Evolutionary conservation across 306 rosid genomes (phyloP).

Genomic region (Dalbergia cochinchinensis): DNA sequence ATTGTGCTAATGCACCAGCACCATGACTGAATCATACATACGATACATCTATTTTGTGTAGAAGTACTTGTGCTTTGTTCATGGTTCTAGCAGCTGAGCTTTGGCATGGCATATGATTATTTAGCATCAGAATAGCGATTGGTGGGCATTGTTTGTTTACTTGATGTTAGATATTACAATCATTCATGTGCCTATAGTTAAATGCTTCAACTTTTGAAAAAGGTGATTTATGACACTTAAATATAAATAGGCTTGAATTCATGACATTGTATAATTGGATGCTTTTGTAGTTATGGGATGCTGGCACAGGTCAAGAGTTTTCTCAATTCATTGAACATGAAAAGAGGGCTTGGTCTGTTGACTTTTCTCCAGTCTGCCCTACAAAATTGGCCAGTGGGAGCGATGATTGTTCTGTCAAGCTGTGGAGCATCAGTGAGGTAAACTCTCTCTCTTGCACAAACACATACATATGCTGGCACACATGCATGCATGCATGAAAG

Average conservation of each 20-base stretch:
- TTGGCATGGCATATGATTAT: conserved; percentile 17
- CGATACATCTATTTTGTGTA: neutral
- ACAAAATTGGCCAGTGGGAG: conserved; percentile 95
- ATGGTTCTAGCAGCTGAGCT: conserved; percentile 16
- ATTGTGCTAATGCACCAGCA: conserved; percentile 21
- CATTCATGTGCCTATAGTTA: no score
- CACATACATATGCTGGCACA: neutral
- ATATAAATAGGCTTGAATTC: conserved; percentile 23
- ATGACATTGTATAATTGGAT: conserved; percentile 44
- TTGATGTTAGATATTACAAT: no score
- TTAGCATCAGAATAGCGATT: conserved; percentile 28
- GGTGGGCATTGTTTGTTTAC: conserved; percentile 34
- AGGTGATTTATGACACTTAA: neutral
- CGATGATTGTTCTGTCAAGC: conserved; percentile 87
- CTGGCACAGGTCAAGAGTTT: conserved; percentile 82
- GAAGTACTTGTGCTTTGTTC: conserved; percentile 10
- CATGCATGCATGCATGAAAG: neutral
- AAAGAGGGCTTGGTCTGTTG: conserved; percentile 96
- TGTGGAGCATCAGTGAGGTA: conserved; percentile 95
- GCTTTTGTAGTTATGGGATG: conserved; percentile 92
- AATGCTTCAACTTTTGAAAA: no score
- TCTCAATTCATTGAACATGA: conserved; percentile 77
- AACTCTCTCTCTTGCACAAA: conserved; percentile 48
- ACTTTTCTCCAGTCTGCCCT: conserved; percentile 85
- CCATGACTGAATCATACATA: neutral